Percentiles rank a stretch among this genome's conserved stretches.
These are phyloP conservation scores for Rhodocollybia butyracea DNA, from an alignment of 768 basidiomycete species.

Conservation along the genomic window DNA sequence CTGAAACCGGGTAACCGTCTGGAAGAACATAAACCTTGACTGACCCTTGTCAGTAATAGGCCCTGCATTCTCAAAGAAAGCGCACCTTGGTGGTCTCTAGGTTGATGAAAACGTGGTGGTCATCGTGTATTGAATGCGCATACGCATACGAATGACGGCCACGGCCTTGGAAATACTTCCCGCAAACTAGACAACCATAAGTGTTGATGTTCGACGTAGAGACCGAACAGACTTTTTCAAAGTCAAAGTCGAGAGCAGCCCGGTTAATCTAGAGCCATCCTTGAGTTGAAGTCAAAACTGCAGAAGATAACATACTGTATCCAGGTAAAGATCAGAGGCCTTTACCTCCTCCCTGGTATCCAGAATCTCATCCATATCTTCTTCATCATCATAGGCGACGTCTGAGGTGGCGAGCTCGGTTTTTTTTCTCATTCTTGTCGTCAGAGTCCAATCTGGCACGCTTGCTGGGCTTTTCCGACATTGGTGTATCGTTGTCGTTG, in stretches of 20 bases:
- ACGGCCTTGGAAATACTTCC: constrained; percentile 98
- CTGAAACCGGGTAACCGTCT: constrained; percentile 94
- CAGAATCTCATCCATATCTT: constrained; percentile 28
- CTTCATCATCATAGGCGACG: neutral
- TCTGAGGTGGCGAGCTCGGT: neutral
- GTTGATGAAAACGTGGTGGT: constrained; percentile 98
- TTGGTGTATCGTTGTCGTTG: neutral
- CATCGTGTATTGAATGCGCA: constrained; percentile 94
- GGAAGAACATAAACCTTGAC: constrained; percentile 94
- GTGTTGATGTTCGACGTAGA: constrained; percentile 96
- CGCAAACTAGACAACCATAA: constrained; percentile 96
- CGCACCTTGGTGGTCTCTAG: constrained; percentile 88
- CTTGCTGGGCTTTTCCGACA: constrained; percentile 17
- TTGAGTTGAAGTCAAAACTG: constrained; percentile 4
- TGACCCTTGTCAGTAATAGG: neutral
- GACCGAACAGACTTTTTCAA: constrained; percentile 98
- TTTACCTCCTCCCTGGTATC: constrained; percentile 31
- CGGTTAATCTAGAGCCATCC: constrained; percentile 73
- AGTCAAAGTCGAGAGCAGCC: constrained; percentile 92
- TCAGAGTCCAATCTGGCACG: constrained; percentile 10
- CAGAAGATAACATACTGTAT: constrained; percentile 63
- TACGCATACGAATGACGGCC: constrained; percentile 94
- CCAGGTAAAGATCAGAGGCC: constrained; percentile 88
- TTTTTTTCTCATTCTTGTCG: neutral
- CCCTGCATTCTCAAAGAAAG: constrained; percentile 11